Conservation (phyloP, 1,284 basidiomycete species). For the Cryptococcus sp. region DNA sequence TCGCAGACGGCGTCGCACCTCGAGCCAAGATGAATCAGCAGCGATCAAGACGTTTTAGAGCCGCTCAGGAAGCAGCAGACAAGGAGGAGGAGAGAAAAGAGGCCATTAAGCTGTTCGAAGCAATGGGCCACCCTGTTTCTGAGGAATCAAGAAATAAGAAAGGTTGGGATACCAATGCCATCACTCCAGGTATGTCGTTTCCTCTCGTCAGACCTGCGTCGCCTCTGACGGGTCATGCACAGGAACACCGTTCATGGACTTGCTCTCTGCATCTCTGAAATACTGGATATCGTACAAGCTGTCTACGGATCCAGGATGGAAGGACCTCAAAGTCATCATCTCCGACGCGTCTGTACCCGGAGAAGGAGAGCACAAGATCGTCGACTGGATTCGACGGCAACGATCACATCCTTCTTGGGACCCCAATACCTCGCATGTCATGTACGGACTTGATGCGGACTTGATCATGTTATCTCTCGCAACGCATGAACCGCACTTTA, state of each 20-base stretch:
- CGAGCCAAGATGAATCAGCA: slow-evolving; percentile 99
- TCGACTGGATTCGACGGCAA: slow-evolving; percentile 96
- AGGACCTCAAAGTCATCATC: slow-evolving; percentile 88
- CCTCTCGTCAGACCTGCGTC: neutral
- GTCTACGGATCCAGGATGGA: slow-evolving; percentile 95
- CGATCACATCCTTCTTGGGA: slow-evolving; percentile 83
- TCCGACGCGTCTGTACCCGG: slow-evolving; percentile 97
- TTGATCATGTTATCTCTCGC: slow-evolving; percentile 98
- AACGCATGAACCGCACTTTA: slow-evolving; percentile 97
- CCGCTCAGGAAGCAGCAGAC: slow-evolving; percentile 91
- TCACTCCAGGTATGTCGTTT: slow-evolving; percentile 69
- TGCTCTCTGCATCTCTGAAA: slow-evolving; percentile 81
- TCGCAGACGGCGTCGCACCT: slow-evolving; percentile 91
- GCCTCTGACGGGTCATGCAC: no score
- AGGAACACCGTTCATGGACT: slow-evolving; percentile 95
- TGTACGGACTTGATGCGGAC: slow-evolving; percentile 98
- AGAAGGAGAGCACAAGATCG: slow-evolving; percentile 99
- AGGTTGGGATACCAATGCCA: slow-evolving; percentile 97
- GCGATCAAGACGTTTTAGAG: slow-evolving; percentile 90
- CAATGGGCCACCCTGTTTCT: slow-evolving; percentile 84
- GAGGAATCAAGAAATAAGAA: slow-evolving; percentile 84
- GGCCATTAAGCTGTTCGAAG: slow-evolving; percentile 84
- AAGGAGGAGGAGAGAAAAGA: slow-evolving; percentile 84
- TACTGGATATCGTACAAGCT: slow-evolving; percentile 98
- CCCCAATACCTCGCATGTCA: slow-evolving; percentile 94